Evolutionary conservation across 805 yeast genomes (phyloP), one percentile per base, ranked within the genome.

Genomic region (Saccharomycopsis babjevae): DNA sequence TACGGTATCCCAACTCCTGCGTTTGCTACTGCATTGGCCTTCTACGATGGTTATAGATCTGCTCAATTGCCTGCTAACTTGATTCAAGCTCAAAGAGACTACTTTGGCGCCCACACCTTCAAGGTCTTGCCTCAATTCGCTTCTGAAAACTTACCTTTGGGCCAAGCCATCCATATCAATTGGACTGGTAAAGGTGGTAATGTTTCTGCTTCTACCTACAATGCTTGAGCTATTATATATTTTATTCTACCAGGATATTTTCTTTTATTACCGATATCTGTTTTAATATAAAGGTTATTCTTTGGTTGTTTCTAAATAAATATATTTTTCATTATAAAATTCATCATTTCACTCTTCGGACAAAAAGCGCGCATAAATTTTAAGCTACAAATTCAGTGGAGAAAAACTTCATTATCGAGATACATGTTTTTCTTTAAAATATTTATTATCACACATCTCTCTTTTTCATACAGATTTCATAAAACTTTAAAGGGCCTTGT

Each of bases 161-260:
- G 82, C 71, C 78, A 83, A 68, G 85, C 86, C 80, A 87, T 93
- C 77, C 99, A 93, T 81, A 82, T 94, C 73, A 93, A 93, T 94
- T 93, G 99, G 99, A 93, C 98, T 68, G 98, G 98, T 76, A 85
- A 84, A 72, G 98, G 99, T 79, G 99, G 99, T 82, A 86, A 94
- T 78, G 89, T 92, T 68, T 88, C 97, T 69, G 97, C 99, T 66
- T 79, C 96, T 57, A 89, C 96, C 70, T 93, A 93, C 79, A 86
- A 86, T 71, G 98, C 97, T 77, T 93, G 83, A 76, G 64, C 54
- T 11, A 52, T 20, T 18, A 30, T 52, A 34, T 30, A 18, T 52
- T 10, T 13, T 18, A 54, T 30, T 28, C 25, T 8, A 28, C 25
- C 15, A 13, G 5, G 50, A 42, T 42, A 42, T 42, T 42, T 40